Evolutionary conservation across 345 rosid genomes (phyloP), one percentile per base, ranked within the genome.

Genomic region (Hevea brasiliensis): DNA sequence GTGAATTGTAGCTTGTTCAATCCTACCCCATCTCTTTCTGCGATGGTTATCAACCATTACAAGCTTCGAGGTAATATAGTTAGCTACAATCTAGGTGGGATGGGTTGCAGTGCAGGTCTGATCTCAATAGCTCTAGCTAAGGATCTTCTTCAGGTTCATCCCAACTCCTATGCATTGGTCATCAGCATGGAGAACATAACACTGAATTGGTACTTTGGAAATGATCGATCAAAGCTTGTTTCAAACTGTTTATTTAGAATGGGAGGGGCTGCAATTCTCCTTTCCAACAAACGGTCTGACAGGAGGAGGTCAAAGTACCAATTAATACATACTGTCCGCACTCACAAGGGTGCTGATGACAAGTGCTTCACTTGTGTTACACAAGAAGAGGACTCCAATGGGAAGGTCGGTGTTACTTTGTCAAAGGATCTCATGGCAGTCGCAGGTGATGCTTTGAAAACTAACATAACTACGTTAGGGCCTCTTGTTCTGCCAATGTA

Each of bases 361-460:
- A 63, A 73, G 27, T 76, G 88, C 37, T 87, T 84, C 61, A 78
- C 80, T 5, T 88, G 90, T 1, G 89, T 85, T 1, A 75, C 81
- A 12, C 88, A 88, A 71, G 79, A 78, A 68, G 96, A 90, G 55
- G 96, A 90, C 8, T 61, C 61, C 29, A 75, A 66, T 26, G 74
- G 74, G 0, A n/a, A 42, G 57, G 50, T 83, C 0, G 92, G 92
- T 3, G 84, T 88, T 54, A 51, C 87, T 0, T 83, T 90, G 65
- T 84, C 92, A 0, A 90, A 86, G 78, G 88, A 90, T 73, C 80
- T 90, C 41, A 87, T 86, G 79, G 67, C 73, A 0, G 87, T 87
- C 3, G 96, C 92, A 0, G 92, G 89, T n/a, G 87, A 86, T 56
- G 85, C 92, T 37, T 68, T 90, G 21, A 85, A 88, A 85, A 82